These are phyloP conservation scores for Theileria equi DNA, from an alignment of 169 alveolate genomes.

Conservation along the genomic window DNA sequence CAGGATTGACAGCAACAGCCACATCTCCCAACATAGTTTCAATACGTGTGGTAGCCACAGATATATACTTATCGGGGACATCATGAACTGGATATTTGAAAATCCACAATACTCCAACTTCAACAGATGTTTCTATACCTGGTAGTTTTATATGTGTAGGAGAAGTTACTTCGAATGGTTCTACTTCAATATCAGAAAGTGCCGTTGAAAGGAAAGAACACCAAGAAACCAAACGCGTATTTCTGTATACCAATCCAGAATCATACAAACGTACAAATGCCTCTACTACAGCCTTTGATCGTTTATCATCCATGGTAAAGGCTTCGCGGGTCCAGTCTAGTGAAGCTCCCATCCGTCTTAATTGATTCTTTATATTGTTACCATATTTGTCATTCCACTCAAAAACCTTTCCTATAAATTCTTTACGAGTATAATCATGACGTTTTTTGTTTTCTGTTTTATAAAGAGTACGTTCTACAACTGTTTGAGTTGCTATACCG, in stretches of 20 bases:
- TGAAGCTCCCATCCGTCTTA: conserved; percentile 87
- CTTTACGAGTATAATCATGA: conserved; percentile 96
- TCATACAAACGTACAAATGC: conserved; percentile 93
- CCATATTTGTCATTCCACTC: conserved; percentile 98
- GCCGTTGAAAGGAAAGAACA: conserved; percentile 97
- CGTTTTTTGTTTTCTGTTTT: conserved; percentile 90
- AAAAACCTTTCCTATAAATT: conserved; percentile 91
- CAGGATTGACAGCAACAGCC: conserved; percentile 99
- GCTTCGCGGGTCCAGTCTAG: conserved; percentile 97
- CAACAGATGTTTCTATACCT: conserved; percentile 79
- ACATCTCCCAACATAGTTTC: conserved; percentile 99
- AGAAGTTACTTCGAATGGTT: conserved; percentile 86
- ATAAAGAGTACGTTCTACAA: conserved; percentile 93
- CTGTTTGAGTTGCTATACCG: conserved; percentile 99
- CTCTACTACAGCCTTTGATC: conserved; percentile 92
- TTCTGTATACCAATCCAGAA: conserved; percentile 93
- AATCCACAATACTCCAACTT: conserved; percentile 96
- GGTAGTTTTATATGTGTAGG: conserved; percentile 82
- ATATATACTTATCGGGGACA: conserved; percentile 80
- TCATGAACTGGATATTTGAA: conserved; percentile 90
- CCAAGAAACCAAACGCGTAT: conserved; percentile 97
- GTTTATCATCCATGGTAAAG: conserved; percentile 93
- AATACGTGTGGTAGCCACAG: conserved; percentile 96
- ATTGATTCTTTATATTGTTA: conserved; percentile 86
- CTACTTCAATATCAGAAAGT: conserved; percentile 98